Evolutionary conservation across 495 filamentous ascomycete genomes (phyloP).

Genomic region (Hypoxylon perforatum): DNA sequence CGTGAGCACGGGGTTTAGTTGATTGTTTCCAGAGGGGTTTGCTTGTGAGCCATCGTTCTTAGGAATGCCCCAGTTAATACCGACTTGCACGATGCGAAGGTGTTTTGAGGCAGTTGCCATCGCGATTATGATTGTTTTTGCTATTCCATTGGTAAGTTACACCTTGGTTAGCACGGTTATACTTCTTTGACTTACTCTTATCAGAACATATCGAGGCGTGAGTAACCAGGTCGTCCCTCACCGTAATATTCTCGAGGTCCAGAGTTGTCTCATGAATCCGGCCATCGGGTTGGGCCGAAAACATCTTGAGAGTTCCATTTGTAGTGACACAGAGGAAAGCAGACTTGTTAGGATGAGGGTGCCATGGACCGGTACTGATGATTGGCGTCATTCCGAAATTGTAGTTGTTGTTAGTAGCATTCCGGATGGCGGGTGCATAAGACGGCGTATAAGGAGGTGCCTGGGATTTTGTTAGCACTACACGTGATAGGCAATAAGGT

Average conservation of each 20-base stretch:
- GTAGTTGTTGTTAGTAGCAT: slow-evolving; percentile 52
- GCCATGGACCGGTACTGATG: slow-evolving; percentile 71
- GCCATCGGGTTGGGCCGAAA: slow-evolving; percentile 73
- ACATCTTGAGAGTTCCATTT: slow-evolving; percentile 72
- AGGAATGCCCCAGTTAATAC: slow-evolving; percentile 63
- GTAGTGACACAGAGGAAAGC: slow-evolving; percentile 77
- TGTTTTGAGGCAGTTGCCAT: slow-evolving; percentile 75
- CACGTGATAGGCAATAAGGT: slow-evolving; percentile 6
- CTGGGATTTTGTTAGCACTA: slow-evolving; percentile 19
- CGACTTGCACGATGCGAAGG: slow-evolving; percentile 70
- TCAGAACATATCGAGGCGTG: slow-evolving; percentile 84
- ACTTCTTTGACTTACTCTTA: slow-evolving; percentile 59
- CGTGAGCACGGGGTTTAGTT: slow-evolving; percentile 54
- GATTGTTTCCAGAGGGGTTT: slow-evolving; percentile 43
- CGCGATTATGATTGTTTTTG: slow-evolving; percentile 68
- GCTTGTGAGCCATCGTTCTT: slow-evolving; percentile 54
- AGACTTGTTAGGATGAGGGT: slow-evolving; percentile 72
- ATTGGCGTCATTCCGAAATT: slow-evolving; percentile 58
- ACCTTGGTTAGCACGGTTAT: not conserved
- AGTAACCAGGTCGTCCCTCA: slow-evolving; percentile 76
- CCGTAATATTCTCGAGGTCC: slow-evolving; percentile 75
- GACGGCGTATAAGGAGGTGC: slow-evolving; percentile 39
- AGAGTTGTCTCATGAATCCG: slow-evolving; percentile 73
- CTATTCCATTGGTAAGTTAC: slow-evolving; percentile 41
- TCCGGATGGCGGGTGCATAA: slow-evolving; percentile 60